phyloP scores from a whole-genome alignment of 2,329 filamentous ascomycete species.

The Fusarium luffae region DNA sequence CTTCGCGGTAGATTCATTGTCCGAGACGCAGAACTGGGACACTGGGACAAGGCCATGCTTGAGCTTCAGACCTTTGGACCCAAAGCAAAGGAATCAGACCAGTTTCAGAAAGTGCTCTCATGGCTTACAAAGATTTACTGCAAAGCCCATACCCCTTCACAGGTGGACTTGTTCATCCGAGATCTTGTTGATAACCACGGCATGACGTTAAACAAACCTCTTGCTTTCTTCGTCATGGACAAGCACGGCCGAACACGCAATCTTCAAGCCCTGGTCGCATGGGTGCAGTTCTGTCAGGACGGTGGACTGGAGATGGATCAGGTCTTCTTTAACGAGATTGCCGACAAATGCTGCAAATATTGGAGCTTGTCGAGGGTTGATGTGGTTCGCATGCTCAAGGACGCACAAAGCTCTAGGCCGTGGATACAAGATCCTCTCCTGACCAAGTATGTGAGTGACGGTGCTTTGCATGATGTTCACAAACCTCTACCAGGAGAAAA shows the following conservation, averaged over 20 bases:
- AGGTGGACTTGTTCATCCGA: conserved; percentile 48
- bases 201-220: conserved; percentile 45
- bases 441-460: conserved; percentile 33
- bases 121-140: conserved; percentile 52
- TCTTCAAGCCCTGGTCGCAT: conserved; percentile 43
- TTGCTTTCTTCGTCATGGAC: conserved; percentile 49
- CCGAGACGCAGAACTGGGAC: conserved; percentile 44
- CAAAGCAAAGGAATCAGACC: conserved; percentile 26
- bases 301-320: conserved; percentile 46
- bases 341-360: conserved; percentile 48
- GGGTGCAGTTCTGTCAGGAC: conserved; percentile 50
- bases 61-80: conserved; percentile 40
- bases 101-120: conserved; percentile 45
- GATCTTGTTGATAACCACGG: conserved; percentile 41
- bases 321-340: conserved; percentile 46
- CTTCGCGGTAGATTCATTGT: conserved; percentile 46
- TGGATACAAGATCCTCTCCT: conserved; percentile 40
- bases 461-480: conserved; percentile 36
- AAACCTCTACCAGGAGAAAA: conserved; percentile 35
- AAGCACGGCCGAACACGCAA: conserved; percentile 47
- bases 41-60: conserved; percentile 43
- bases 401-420: conserved; percentile 43
- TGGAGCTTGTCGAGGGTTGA: conserved; percentile 48
- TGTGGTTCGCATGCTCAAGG: conserved; percentile 42
- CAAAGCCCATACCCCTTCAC: conserved; percentile 38